Evolutionary conservation across 1,284 basidiomycete genomes (phyloP).

Genomic region (Trichosporon coremiiforme): DNA sequence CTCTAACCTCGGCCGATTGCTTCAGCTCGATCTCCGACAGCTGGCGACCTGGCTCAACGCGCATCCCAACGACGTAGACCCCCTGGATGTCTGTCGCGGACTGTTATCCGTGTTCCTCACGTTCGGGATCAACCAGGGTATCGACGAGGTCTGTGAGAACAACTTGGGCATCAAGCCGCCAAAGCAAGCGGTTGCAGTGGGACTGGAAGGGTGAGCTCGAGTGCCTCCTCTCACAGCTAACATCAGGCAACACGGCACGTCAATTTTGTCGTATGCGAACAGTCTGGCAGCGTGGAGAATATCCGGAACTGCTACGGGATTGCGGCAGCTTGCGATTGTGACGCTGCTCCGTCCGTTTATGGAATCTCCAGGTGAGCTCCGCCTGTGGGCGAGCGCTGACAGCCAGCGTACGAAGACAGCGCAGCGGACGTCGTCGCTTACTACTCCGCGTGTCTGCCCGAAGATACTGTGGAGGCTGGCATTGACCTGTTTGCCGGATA

Average conservation of each 20-base stretch:
- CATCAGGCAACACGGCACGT: conserved; percentile 19
- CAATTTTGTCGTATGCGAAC: not conserved
- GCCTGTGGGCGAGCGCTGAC: conserved; percentile 18
- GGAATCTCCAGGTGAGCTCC: conserved; percentile 64
- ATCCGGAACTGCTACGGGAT: conserved; percentile 68
- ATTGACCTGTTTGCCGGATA: conserved; percentile 70
- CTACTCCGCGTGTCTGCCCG: conserved; percentile 69
- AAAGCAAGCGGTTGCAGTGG: conserved; percentile 57
- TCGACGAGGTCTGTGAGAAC: conserved; percentile 66
- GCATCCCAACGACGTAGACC: conserved; percentile 28
- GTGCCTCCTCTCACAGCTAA: not conserved
- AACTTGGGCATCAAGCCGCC: conserved; percentile 54
- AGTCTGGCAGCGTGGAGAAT: conserved; percentile 64
- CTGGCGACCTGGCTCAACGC: conserved; percentile 35
- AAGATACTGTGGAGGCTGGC: conserved; percentile 66
- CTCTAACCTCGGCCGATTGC: conserved; percentile 33
- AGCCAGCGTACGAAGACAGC: conserved; percentile 65
- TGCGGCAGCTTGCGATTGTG: conserved; percentile 68
- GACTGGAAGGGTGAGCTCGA: conserved; percentile 61
- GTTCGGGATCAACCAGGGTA: conserved; percentile 61
- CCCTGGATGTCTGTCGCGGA: conserved; percentile 37
- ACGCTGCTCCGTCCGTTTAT: conserved; percentile 70
- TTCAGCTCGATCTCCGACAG: conserved; percentile 38
- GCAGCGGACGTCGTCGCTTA: conserved; percentile 73
- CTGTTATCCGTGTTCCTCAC: conserved; percentile 58